Evolutionary conservation across 202 grass and related monocot species (phyloP).

Genomic region (Zizania palustris): DNA sequence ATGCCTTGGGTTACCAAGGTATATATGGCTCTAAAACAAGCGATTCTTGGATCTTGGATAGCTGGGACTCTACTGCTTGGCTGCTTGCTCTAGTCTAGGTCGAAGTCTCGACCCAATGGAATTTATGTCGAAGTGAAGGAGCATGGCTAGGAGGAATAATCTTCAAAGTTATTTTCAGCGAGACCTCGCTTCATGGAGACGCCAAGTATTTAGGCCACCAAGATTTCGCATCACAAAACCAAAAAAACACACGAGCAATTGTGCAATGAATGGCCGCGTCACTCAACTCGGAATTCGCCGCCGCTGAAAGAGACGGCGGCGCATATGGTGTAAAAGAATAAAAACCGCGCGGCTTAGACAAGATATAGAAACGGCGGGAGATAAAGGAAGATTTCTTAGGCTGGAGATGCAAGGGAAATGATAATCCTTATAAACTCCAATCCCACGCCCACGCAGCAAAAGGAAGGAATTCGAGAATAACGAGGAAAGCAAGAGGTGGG

Average conservation of each 20-base stretch:
- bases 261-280: background rate
- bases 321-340: background rate
- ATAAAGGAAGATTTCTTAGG: background rate
- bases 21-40: background rate
- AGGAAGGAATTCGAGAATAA: slow-evolving; percentile 9
- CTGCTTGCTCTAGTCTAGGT: background rate
- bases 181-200: too few species aligned
- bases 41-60: background rate
- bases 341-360: background rate
- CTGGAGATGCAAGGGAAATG: background rate
- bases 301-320: too few species aligned
- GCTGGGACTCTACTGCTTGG: background rate
- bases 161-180: background rate
- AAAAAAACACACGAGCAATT: slow-evolving; percentile 1
- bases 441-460: background rate
- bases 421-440: slow-evolving; percentile 29
- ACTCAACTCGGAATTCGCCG: too few species aligned
- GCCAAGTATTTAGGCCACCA: background rate
- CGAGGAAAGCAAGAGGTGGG: background rate
- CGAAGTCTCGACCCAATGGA: background rate
- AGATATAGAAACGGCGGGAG: background rate
- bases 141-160: background rate
- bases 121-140: background rate
- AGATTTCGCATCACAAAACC: background rate
- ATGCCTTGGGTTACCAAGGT: too few species aligned